phyloP scores from a whole-genome alignment of 1,284 basidiomycete species.

The Cutaneotrichosporon curvatum region DNA sequence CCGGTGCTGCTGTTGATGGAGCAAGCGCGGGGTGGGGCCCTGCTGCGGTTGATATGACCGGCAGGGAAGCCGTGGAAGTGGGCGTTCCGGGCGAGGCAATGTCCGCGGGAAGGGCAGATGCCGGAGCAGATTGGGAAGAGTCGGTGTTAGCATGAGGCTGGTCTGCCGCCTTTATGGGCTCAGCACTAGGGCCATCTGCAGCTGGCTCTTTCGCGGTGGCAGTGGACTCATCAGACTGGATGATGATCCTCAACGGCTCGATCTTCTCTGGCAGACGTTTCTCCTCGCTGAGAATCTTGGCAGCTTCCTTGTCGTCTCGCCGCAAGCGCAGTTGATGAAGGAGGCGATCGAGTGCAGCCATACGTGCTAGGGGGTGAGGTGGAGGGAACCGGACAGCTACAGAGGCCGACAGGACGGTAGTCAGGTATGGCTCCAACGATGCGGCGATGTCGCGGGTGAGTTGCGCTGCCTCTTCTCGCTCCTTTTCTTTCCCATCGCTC shows the following conservation, averaged over 20 bases:
- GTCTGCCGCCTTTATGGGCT: background rate
- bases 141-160: background rate
- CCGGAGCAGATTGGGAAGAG: too few species aligned
- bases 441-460: slow-evolving; percentile 53
- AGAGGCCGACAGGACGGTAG: slow-evolving; percentile 82
- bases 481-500: slow-evolving; percentile 57
- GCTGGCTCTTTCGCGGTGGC: too few species aligned
- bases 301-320: slow-evolving; percentile 66
- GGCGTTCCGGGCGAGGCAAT: too few species aligned
- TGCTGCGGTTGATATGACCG: too few species aligned
- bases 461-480: slow-evolving; percentile 51
- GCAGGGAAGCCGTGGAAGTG: slow-evolving; percentile 1
- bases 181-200: background rate
- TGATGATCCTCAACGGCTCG: slow-evolving; percentile 12
- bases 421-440: slow-evolving; percentile 71
- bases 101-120: too few species aligned
- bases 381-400: slow-evolving; percentile 83
- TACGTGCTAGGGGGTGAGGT: slow-evolving; percentile 72
- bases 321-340: slow-evolving; percentile 60
- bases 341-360: slow-evolving; percentile 77
- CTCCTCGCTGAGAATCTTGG: slow-evolving; percentile 71
- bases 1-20: background rate
- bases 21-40: background rate
- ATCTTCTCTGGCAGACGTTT: slow-evolving; percentile 27
- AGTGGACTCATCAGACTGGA: slow-evolving; percentile 1